Conservation (phyloP, 441 rosid genomes). For the Oxalis stricta region DNA sequence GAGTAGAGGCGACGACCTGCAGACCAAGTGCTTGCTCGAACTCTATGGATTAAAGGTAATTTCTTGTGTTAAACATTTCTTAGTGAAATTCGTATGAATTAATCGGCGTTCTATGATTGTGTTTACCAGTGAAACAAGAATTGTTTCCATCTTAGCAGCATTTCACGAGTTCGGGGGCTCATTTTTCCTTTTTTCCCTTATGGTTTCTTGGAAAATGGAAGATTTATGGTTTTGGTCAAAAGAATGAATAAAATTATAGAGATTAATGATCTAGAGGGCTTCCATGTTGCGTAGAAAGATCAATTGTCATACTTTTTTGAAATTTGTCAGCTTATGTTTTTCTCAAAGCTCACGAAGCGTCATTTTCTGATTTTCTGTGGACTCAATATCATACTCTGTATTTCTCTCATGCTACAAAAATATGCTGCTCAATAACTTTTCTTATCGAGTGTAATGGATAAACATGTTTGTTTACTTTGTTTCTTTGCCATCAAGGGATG, state of each 20-base stretch:
- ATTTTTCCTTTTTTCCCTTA: too few species aligned
- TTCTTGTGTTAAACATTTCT: conserved; percentile 1
- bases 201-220: too few species aligned
- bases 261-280: too few species aligned
- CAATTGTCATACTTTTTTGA: too few species aligned
- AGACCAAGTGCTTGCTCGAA: conserved; percentile 84
- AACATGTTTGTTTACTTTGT: conserved; percentile 2
- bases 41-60: conserved; percentile 87
- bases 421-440: conserved; percentile 1
- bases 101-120: neutral
- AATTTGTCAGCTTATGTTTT: too few species aligned
- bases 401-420: conserved; percentile 1
- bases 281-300: too few species aligned
- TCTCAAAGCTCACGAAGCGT: too few species aligned
- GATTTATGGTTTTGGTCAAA: too few species aligned
- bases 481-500: conserved; percentile 17
- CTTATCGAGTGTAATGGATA: conserved; percentile 2
- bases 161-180: too few species aligned
- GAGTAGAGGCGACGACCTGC: conserved; percentile 85
- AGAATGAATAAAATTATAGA: too few species aligned
- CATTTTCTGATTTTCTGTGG: too few species aligned
- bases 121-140: neutral
- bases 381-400: neutral
- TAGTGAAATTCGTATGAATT: neutral
- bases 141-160: too few species aligned